Conservation (phyloP, 164 flowering plant species). For the Tinospora cordifolia region DNA sequence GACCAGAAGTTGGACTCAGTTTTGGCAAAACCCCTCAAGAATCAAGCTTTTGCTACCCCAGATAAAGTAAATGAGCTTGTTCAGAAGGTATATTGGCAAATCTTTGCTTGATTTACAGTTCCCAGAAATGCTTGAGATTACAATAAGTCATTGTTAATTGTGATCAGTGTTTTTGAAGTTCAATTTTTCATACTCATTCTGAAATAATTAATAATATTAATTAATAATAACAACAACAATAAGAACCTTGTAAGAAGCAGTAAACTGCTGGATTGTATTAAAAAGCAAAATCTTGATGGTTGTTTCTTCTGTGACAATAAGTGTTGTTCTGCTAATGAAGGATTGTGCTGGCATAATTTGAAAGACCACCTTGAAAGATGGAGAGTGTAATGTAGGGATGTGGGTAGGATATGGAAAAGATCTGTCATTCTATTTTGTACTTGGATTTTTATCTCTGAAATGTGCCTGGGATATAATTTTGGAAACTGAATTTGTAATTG, state of each 20-base stretch:
- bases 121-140: not conserved
- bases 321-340: not conserved
- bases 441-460: too few relatives aligned
- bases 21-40: constrained; percentile 70
- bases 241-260: too few relatives aligned
- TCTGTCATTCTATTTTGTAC: too few relatives aligned
- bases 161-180: too few relatives aligned
- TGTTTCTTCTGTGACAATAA: too few relatives aligned
- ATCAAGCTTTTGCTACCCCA: constrained; percentile 91
- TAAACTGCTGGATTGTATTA: too few relatives aligned
- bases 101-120: not conserved
- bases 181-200: not conserved
- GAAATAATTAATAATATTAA: not conserved
- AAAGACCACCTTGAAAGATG: not conserved
- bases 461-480: too few relatives aligned
- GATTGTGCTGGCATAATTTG: not conserved
- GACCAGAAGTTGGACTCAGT: constrained; percentile 49
- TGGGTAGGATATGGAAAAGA: too few relatives aligned
- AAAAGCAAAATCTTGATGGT: too few relatives aligned
- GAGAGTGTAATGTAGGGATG: not conserved
- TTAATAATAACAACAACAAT: too few relatives aligned
- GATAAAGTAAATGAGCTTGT: constrained; percentile 93
- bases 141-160: too few relatives aligned
- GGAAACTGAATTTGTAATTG: too few relatives aligned
- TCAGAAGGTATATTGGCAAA: constrained; percentile 49